A percentile compares a stretch with the other conserved stretches of the same genome.
These are phyloP conservation scores for Buxus sempervirens DNA, from an alignment of 164 flowering plant species.

Conservation along the genomic window DNA sequence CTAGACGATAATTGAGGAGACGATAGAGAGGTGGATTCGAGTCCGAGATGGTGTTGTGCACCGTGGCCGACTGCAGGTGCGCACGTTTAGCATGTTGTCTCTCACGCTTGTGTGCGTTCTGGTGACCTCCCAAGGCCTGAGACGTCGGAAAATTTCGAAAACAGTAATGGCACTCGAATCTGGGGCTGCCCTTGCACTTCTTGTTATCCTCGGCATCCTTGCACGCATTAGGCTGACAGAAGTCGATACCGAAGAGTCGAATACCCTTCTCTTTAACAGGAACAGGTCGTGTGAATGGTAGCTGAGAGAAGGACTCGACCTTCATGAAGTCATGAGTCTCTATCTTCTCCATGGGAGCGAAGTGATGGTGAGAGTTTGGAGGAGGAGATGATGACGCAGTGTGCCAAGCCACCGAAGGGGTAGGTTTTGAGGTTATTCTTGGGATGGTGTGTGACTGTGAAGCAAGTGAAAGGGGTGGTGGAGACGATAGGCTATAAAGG, in stretches of 20 bases:
- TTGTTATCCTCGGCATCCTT: constrained; percentile 10
- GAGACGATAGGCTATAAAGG: too few relatives aligned
- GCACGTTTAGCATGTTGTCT: constrained; percentile 72
- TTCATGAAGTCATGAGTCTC: constrained; percentile 92
- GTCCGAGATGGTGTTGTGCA: constrained; percentile 26
- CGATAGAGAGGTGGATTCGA: constrained; percentile 31
- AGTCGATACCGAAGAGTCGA: constrained; percentile 84
- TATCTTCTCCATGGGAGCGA: constrained; percentile 47
- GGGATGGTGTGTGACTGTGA: not conserved
- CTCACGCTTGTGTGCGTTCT: constrained; percentile 86
- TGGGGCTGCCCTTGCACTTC: constrained; percentile 27
- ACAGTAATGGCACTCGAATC: constrained; percentile 81
- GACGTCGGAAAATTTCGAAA: constrained; percentile 81
- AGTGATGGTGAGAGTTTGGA: not conserved
- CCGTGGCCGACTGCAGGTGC: constrained; percentile 56
- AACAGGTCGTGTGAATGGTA: constrained; percentile 80
- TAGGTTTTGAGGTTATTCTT: too few relatives aligned
- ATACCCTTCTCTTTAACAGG: constrained; percentile 54
- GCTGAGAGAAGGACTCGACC: constrained; percentile 92
- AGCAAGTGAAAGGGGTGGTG: not conserved
- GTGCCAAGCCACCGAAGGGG: too few relatives aligned
- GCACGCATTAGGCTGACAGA: constrained; percentile 31
- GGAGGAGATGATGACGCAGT: not conserved
- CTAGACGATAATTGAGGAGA: constrained; percentile 24
- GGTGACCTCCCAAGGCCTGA: constrained; percentile 91